Evolutionary conservation across 345 rosid genomes (phyloP).

Genomic region (Zanthoxylum bungeanum): DNA sequence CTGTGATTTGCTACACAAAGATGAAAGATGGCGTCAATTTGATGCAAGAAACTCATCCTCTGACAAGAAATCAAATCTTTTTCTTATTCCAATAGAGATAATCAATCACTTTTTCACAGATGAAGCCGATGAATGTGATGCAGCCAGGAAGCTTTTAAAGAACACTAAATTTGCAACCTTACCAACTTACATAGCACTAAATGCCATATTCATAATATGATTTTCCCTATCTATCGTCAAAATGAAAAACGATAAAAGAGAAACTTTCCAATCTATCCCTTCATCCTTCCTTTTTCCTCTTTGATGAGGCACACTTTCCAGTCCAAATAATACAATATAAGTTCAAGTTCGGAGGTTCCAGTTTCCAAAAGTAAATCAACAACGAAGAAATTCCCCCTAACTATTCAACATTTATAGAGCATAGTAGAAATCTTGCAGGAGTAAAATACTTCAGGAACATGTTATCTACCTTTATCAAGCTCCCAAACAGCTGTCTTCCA

Average conservation of each 20-base stretch:
- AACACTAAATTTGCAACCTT: too few species aligned
- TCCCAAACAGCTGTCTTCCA: conserved; percentile 98
- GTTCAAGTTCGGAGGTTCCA: not conserved
- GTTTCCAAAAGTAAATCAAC: not conserved
- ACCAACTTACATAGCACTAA: not conserved
- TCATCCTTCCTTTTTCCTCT: not conserved
- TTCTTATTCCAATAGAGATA: not conserved
- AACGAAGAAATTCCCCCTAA: not conserved
- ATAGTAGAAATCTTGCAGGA: not conserved
- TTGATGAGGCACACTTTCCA: not conserved
- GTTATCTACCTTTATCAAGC: conserved; percentile 85
- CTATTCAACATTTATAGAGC: not conserved
- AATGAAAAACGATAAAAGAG: too few species aligned
- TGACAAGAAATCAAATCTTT: too few species aligned
- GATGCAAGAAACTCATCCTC: not conserved
- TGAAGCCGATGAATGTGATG: not conserved
- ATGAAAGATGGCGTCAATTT: conserved; percentile 27
- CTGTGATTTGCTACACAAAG: conserved; percentile 98
- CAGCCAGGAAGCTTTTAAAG: not conserved
- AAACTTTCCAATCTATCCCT: not conserved
- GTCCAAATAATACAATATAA: not conserved
- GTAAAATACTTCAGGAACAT: conserved; percentile 12
- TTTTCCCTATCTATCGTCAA: too few species aligned
- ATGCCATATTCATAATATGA: not conserved
- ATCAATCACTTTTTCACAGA: not conserved